A percentile compares a stretch with the other conserved stretches of the same genome.
Evolutionary conservation across 768 basidiomycete genomes (phyloP).

Genomic region (Pisolithus microcarpus): DNA sequence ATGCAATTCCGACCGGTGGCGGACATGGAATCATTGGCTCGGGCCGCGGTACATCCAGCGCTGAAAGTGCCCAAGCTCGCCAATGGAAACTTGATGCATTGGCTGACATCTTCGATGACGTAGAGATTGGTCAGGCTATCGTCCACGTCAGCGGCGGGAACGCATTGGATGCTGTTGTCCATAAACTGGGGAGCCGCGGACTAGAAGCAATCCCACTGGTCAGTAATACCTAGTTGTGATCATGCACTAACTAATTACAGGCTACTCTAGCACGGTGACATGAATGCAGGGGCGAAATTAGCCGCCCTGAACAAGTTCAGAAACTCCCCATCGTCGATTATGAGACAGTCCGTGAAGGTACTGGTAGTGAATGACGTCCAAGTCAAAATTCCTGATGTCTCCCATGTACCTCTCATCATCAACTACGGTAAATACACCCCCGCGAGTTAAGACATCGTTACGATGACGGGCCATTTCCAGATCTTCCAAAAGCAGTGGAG

Average conservation of each 20-base stretch:
- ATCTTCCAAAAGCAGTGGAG: slow-evolving; percentile 91
- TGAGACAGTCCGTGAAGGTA: slow-evolving; percentile 64
- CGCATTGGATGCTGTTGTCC: slow-evolving; percentile 80
- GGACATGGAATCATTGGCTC: slow-evolving; percentile 90
- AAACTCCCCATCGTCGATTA: slow-evolving; percentile 43
- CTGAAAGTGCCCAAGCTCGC: slow-evolving; percentile 77
- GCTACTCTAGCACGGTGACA: slow-evolving; percentile 72
- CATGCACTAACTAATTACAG: slow-evolving; percentile 8
- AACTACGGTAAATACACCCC: slow-evolving; percentile 66
- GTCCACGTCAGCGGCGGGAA: slow-evolving; percentile 87
- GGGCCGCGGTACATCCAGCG: slow-evolving; percentile 73
- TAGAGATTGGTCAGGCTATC: slow-evolving; percentile 72
- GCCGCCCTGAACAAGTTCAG: slow-evolving; percentile 84
- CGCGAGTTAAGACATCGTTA: background rate
- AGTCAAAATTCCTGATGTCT: slow-evolving; percentile 83
- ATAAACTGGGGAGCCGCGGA: slow-evolving; percentile 79
- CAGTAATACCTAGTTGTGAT: slow-evolving; percentile 27
- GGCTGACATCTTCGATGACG: slow-evolving; percentile 83
- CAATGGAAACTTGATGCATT: slow-evolving; percentile 96
- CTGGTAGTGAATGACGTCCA: slow-evolving; percentile 92
- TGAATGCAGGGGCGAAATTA: slow-evolving; percentile 76
- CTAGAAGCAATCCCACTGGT: slow-evolving; percentile 87
- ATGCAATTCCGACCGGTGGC: slow-evolving; percentile 43
- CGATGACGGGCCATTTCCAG: slow-evolving; percentile 31
- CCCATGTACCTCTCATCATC: slow-evolving; percentile 87